A percentile compares a stretch with the other conserved stretches of the same genome.
Evolutionary conservation across 192 early-diverging fungal species (phyloP).

Genomic region (Chytriomyces sp.): DNA sequence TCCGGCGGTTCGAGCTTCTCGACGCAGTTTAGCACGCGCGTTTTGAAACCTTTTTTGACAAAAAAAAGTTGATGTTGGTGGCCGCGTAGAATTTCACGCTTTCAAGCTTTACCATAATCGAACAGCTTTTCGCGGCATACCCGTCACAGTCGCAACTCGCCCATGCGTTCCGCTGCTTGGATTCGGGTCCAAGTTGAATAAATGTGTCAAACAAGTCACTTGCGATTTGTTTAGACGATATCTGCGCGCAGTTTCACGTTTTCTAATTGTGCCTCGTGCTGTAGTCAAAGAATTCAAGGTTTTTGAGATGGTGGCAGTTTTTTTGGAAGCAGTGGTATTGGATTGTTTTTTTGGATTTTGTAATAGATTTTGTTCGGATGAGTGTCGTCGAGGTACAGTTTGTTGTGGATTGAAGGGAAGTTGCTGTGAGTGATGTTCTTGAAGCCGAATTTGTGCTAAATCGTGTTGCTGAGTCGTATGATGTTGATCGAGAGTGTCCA

Average conservation of each 20-base stretch:
- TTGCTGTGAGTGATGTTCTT: too few species aligned
- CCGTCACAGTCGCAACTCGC: slow-evolving; percentile 7
- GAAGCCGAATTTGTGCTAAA: too few species aligned
- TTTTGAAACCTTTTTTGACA: slow-evolving; percentile 11
- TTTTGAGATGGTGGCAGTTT: too few species aligned
- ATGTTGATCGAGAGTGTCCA: too few species aligned
- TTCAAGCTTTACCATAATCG: slow-evolving; percentile 6
- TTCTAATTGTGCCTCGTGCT: neutral
- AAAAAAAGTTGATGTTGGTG: neutral
- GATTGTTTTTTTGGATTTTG: too few species aligned
- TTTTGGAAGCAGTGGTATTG: too few species aligned
- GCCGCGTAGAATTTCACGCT: too few species aligned
- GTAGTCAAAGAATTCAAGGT: too few species aligned
- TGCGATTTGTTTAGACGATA: slow-evolving; percentile 19
- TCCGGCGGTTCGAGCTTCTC: slow-evolving; percentile 12
- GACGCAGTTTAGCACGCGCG: slow-evolving; percentile 10
- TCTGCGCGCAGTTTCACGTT: slow-evolving; percentile 11
- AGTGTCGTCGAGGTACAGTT: too few species aligned
- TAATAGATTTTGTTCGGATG: too few species aligned
- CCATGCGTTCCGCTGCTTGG: neutral
- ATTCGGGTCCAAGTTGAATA: slow-evolving; percentile 17
- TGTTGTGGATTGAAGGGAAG: too few species aligned
- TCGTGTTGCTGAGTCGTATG: too few species aligned
- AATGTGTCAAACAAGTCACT: slow-evolving; percentile 1
- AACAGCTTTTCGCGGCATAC: slow-evolving; percentile 22